Conservation (phyloP, 331 rosid genomes). For the Quercus tomentella region DNA sequence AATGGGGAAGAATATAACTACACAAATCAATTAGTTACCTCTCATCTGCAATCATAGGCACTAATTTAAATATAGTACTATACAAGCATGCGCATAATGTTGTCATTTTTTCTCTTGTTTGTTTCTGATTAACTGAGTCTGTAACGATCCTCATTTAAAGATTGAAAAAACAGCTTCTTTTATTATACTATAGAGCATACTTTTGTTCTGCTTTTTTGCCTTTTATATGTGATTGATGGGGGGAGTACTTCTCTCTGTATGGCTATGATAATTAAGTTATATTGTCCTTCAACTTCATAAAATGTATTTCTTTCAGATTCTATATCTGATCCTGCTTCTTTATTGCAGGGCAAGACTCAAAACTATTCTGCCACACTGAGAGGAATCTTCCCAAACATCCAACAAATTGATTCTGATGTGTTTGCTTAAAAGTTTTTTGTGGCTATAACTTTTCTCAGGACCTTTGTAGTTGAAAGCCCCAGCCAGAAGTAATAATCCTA, state of each 20-base stretch:
- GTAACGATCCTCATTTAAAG: not conserved
- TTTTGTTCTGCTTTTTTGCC: not conserved
- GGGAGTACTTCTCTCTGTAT: not conserved
- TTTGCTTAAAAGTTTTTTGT: conserved; percentile 40
- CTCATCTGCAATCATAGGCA: not conserved
- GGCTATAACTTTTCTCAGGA: conserved; percentile 18
- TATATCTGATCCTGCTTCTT: conserved; percentile 12
- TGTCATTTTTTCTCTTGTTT: not conserved
- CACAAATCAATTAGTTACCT: not conserved
- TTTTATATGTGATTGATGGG: not conserved
- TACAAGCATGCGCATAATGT: not conserved
- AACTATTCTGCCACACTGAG: conserved; percentile 41
- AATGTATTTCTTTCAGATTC: conserved; percentile 7
- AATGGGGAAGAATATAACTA: not conserved
- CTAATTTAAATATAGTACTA: not conserved
- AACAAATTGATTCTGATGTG: conserved; percentile 77
- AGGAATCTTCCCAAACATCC: conserved; percentile 60
- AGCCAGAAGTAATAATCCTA: not conserved
- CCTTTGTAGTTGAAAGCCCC: conserved; percentile 18
- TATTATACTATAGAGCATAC: not conserved
- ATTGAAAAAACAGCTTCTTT: not conserved
- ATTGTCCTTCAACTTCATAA: not conserved
- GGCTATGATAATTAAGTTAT: not conserved
- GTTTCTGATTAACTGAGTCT: not conserved
- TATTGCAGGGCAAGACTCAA: conserved; percentile 69